A percentile compares a stretch with the other conserved stretches of the same genome.
These are phyloP conservation scores for Massarina eburnea DNA, from an alignment of 2,329 filamentous ascomycete species.

Conservation along the genomic window DNA sequence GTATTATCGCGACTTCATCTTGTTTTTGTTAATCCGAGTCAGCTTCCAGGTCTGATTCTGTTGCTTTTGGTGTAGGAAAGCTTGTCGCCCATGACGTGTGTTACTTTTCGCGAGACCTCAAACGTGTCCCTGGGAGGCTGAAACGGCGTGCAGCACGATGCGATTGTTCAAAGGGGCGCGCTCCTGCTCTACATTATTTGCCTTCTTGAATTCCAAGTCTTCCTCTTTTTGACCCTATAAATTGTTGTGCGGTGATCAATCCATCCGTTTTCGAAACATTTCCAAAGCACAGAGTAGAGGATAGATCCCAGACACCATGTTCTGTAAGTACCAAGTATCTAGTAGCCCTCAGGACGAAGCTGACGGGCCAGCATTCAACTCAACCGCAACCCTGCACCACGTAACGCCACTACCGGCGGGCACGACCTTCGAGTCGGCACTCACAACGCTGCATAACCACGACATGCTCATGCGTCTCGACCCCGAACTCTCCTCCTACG, in stretches of 20 bases:
- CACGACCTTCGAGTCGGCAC: slow-evolving; percentile 21
- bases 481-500: slow-evolving; percentile 39
- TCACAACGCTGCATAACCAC: slow-evolving; percentile 36
- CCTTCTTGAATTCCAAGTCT: neutral
- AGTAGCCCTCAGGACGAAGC: neutral
- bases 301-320: slow-evolving; percentile 23
- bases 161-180: neutral
- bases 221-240: too few species aligned
- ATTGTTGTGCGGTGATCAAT: too few species aligned
- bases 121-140: slow-evolving; percentile 11
- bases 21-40: too few species aligned
- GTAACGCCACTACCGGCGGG: slow-evolving; percentile 33
- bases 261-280: neutral
- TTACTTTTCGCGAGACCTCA: slow-evolving; percentile 2
- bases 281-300: neutral
- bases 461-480: slow-evolving; percentile 41
- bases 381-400: slow-evolving; percentile 37
- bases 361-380: slow-evolving; percentile 29
- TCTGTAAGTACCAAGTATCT: slow-evolving; percentile 22
- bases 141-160: slow-evolving; percentile 10
- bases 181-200: neutral
- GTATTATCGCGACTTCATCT: neutral
- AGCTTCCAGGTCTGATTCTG: too few species aligned
- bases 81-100: neutral
- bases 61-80: too few species aligned